These are phyloP conservation scores for Lablab purpureus DNA, from an alignment of 306 rosid species.

Conservation along the genomic window DNA sequence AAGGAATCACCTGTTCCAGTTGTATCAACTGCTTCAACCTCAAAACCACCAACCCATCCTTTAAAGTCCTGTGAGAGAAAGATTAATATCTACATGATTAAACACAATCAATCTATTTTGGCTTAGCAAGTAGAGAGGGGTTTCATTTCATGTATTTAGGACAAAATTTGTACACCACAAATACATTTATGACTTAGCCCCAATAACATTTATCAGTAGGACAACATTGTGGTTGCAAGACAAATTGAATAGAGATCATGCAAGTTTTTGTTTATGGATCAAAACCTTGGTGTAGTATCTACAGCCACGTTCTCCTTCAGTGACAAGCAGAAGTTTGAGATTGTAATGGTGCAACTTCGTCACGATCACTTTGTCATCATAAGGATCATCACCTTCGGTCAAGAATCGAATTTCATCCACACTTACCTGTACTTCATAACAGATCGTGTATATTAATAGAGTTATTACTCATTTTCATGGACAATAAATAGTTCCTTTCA, in stretches of 20 bases:
- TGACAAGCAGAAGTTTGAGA: constrained; percentile 72
- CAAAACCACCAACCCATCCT: constrained; percentile 48
- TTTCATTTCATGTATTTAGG: neutral
- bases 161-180: neutral
- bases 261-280: neutral
- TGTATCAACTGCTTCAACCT: constrained; percentile 46
- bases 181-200: neutral
- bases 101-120: neutral
- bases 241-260: neutral
- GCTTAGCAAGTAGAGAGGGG: neutral
- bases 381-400: constrained; percentile 64
- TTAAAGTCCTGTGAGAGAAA: constrained; percentile 41
- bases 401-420: constrained; percentile 62
- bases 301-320: constrained; percentile 69
- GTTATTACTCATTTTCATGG: neutral
- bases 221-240: neutral
- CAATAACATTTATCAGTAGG: neutral
- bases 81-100: neutral
- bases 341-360: constrained; percentile 59
- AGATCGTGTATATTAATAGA: neutral
- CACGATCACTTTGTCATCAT: constrained; percentile 64
- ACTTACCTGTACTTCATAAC: constrained; percentile 57
- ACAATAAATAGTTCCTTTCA: neutral
- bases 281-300: constrained; percentile 73
- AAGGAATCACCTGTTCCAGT: constrained; percentile 49